Evolutionary conservation across 139 green algal genomes (phyloP), one percentile per base, ranked within the genome.

Genomic region (Asterochloris sp.): DNA sequence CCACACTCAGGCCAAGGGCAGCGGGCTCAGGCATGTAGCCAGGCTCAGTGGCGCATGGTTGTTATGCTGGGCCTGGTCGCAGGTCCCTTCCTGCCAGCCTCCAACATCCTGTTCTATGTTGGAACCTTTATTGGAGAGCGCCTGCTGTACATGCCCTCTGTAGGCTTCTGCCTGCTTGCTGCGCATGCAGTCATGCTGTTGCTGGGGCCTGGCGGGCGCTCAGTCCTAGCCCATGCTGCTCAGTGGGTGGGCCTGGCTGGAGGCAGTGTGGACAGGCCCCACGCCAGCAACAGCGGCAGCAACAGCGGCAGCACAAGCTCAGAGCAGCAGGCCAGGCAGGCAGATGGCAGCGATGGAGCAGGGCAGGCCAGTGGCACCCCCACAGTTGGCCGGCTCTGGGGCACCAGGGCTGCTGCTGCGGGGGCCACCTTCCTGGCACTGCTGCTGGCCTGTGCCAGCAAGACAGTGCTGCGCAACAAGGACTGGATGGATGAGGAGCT

Each of bases 91-190:
- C 85, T 96, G 28, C 93, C 93, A 0, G 91, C 93, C 19, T 92
- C 92, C 54, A 96, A 97, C 69, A 78, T 95, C 23, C 82, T 97
- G 17, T 95, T 97, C 77, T 96, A 93, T 71, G 92, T 96, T 27
- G 93, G 93, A 12, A 97, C 93, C 0, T 95, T 94, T 87, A 95
- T 97, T 13, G 88, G 89, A 0, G 93, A 97, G 84, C 77, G 93
- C 17, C 89, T 97, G 86, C 86, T 97, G 68, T 96, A 96, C 85
- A 74, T 95, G 19, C 93, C 93, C 0, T 95, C 89, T 1, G 62
- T 97, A 0, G 92, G 92, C 13, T 93, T 85, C 69, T 93, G 90
- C 83, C 47, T 96, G 24, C 79, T 97, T 80, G 6, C 89, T 11
- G 88, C 89, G 0, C 67, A 85, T 71, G 47, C 19, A n/a, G 28